Evolutionary conservation across 2,329 filamentous ascomycete genomes (phyloP).

Genomic region (Aspergillus sp.): DNA sequence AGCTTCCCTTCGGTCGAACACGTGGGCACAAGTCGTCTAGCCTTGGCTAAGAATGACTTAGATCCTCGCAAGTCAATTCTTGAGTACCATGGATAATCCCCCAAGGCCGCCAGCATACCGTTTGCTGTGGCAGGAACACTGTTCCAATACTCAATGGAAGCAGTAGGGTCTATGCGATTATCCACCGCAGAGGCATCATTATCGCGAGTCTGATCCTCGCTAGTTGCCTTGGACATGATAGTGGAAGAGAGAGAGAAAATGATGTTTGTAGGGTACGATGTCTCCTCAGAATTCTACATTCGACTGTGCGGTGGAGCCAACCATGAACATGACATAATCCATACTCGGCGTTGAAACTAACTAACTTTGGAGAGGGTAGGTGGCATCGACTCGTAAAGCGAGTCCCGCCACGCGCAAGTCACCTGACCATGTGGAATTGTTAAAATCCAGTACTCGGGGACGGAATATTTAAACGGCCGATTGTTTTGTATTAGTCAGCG

Average conservation of each 20-base stretch:
- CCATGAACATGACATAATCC: too few species aligned
- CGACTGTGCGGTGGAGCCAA: too few species aligned
- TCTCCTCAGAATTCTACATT: too few species aligned
- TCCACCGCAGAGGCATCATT: not conserved
- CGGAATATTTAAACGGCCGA: too few species aligned
- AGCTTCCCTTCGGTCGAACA: slow-evolving; percentile 13
- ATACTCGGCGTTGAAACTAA: too few species aligned
- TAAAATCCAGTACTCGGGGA: too few species aligned
- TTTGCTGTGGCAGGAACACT: slow-evolving; percentile 41
- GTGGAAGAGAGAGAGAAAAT: not conserved
- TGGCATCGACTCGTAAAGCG: too few species aligned
- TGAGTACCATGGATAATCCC: slow-evolving; percentile 61
- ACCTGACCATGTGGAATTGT: too few species aligned
- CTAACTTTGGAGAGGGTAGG: too few species aligned
- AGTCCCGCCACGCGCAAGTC: too few species aligned
- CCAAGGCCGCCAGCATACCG: slow-evolving; percentile 54
- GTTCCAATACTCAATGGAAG: slow-evolving; percentile 33
- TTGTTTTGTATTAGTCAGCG: too few species aligned
- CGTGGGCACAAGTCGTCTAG: slow-evolving; percentile 36
- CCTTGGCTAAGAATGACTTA: slow-evolving; percentile 59
- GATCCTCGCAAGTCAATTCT: slow-evolving; percentile 64
- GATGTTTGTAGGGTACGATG: not conserved
- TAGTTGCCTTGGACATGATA: not conserved
- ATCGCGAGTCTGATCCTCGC: not conserved
- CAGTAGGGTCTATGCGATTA: slow-evolving; percentile 25